These are phyloP conservation scores for Geotrichum bryndzae DNA, from an alignment of 1,139 yeast species.

Conservation along the genomic window DNA sequence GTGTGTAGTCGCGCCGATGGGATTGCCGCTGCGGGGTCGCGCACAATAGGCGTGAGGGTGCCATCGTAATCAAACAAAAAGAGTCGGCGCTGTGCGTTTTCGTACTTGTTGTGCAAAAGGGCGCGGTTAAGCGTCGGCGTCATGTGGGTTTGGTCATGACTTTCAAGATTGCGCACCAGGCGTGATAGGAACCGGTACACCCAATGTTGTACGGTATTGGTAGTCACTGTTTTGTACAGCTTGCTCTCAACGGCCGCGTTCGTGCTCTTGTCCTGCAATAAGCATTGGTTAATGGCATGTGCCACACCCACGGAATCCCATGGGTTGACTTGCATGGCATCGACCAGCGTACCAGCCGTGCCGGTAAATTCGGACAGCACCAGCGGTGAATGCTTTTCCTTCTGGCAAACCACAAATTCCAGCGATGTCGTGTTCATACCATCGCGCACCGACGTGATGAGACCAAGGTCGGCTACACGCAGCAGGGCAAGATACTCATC, in stretches of 20 bases:
- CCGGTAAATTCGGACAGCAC: slow-evolving; percentile 81
- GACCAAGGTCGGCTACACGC: slow-evolving; percentile 82
- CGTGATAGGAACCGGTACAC: slow-evolving; percentile 55
- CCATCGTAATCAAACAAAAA: slow-evolving; percentile 96
- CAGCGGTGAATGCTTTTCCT: slow-evolving; percentile 58
- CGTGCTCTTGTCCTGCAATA: slow-evolving; percentile 40
- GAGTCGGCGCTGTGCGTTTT: slow-evolving; percentile 58
- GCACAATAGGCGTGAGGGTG: slow-evolving; percentile 89
- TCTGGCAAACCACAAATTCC: slow-evolving; percentile 87
- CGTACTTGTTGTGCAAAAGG: slow-evolving; percentile 51
- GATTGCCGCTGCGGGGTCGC: slow-evolving; percentile 97
- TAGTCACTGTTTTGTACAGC: slow-evolving; percentile 58
- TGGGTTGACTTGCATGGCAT: slow-evolving; percentile 85
- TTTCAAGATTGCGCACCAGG: slow-evolving; percentile 47
- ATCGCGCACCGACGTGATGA: slow-evolving; percentile 86
- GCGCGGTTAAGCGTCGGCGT: slow-evolving; percentile 81
- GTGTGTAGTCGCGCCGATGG: slow-evolving; percentile 70
- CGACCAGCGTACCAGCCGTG: slow-evolving; percentile 70
- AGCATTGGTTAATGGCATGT: slow-evolving; percentile 65
- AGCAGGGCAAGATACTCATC: slow-evolving; percentile 86
- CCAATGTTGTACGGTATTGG: slow-evolving; percentile 80
- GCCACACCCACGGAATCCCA: slow-evolving; percentile 78
- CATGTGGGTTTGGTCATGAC: slow-evolving; percentile 44
- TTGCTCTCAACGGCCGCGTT: slow-evolving; percentile 32
- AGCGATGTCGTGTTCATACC: slow-evolving; percentile 95